These are phyloP conservation scores for Blastobotrys persicus DNA, from an alignment of 1,139 yeast genomes.

Conservation along the genomic window DNA sequence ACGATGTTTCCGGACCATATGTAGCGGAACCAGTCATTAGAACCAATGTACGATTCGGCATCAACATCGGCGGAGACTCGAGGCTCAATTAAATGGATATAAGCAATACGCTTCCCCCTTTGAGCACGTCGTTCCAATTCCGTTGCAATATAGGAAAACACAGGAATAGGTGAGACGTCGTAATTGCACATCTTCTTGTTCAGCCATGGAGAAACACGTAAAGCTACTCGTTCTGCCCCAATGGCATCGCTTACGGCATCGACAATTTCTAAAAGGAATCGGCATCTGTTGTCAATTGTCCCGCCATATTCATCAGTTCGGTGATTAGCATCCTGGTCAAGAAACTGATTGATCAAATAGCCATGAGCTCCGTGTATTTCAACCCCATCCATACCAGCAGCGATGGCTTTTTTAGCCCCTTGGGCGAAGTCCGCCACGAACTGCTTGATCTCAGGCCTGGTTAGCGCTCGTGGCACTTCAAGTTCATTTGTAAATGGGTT, in stretches of 20 bases:
- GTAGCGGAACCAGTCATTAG: constrained; percentile 37
- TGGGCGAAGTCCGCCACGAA: constrained; percentile 40
- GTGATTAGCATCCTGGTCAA: constrained; percentile 49
- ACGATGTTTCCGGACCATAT: constrained; percentile 51
- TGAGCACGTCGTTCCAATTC: constrained; percentile 34
- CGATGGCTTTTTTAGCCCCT: constrained; percentile 50
- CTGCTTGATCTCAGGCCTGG: constrained; percentile 46
- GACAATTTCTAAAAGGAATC: constrained; percentile 55
- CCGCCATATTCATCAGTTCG: constrained; percentile 72
- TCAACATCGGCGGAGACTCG: constrained; percentile 27
- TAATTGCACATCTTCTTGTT: constrained; percentile 37
- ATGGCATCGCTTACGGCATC: constrained; percentile 46
- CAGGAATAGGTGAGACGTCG: constrained; percentile 31
- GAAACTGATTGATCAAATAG: constrained; percentile 60
- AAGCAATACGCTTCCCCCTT: constrained; percentile 47
- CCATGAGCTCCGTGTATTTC: constrained; percentile 73
- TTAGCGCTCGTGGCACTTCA: constrained; percentile 41
- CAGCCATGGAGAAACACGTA: constrained; percentile 63
- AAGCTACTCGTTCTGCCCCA: constrained; percentile 53
- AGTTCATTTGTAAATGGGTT: constrained; percentile 12
- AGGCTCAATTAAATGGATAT: constrained; percentile 54
- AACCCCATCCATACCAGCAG: constrained; percentile 67
- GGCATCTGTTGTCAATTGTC: constrained; percentile 60
- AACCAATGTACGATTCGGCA: constrained; percentile 17
- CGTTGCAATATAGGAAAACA: constrained; percentile 31